Base-by-base conservation (phyloP, 352 stramenopile species). In the Achlya hypogyna region DNA sequence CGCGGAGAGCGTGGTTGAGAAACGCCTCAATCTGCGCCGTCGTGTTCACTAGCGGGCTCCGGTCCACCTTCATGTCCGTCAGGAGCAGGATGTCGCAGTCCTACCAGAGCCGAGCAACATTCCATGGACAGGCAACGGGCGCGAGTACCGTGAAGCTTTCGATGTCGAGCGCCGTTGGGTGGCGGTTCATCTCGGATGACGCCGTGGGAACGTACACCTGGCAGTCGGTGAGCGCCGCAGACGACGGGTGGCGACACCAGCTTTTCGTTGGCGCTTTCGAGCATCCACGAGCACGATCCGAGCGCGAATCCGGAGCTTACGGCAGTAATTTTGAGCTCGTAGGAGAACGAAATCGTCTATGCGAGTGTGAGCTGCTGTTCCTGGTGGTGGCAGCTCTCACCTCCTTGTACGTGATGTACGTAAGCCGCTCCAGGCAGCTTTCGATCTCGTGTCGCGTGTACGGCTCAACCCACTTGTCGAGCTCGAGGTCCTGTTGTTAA, bases 111-210 rank as follows among this genome's bases (percentile, higher is more conserved):
- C 22, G 6, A 23, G 5, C 29, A 20, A 66, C 5, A 62, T 53
- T 20, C 28, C 8, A 59, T 62, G 43, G 38, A 65, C 20, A 58
- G 23, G 20, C 20, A 67, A 45, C 29, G 52, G 0, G n/a, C 18
- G 12, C 4, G 14, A 2, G 6, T 29, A 67, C 53, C 35, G n/a
- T 22, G 12, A 69, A 43, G 9, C 81, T 81, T 20, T 83, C 56
- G 58, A 95, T 66, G 52, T 95, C 86, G 22, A 95, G 72, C 38
- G 91, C 83, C 53, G 90, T 90, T 23, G 86, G 83, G 69, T 95
- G 84, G 29, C 86, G 81, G 60, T 91, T 91, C n/a, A 88, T 78
- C 60, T 95, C 86, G 27, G 82, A 85, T 2, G 84, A 93, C 1
- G 84, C 81, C 2, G 84, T 78, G 1, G 81, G 71, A 12, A 92